Base-by-base conservation (phyloP, 352 stramenopile species). In the Phytophthora crassamura region DNA sequence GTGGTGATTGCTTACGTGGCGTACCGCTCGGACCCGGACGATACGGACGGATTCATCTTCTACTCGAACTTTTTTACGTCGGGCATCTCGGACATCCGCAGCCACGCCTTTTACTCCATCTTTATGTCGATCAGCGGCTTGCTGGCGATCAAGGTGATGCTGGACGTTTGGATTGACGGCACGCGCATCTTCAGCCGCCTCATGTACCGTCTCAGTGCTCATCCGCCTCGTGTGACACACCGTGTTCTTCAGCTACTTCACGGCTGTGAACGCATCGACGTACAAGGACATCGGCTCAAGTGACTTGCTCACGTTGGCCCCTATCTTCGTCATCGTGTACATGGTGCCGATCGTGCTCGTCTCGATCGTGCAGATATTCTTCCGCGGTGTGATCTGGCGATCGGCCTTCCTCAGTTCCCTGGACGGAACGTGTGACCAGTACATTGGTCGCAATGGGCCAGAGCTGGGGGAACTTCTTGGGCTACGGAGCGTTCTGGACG, bases 81-180 rank as follows among this genome's bases (percentile, higher is more conserved):
- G 5, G 79, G 87, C 25, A 85, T 91, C 16, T 51, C 39, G 1
- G 84, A 94, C 35, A 82, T 95, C 25, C 84, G 86, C 41, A 89
- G 82, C 50, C 84, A 93, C 55, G 75, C 84, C 38, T 87, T 95
- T 62, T 88, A 78, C 63, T 93, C 85, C 7, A 74, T 96, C 22
- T 84, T 93, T 12, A 48, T 92, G 30, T 83, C 84, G 2, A 59
- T 91, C 59, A 85, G 80, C 55, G 78, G 82, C 1, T 53, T 94
- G 48, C 51, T 91, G 35, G 52, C 71, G 51, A 43, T 84, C 49
- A 93, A 94, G 63, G 86, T 91, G 18, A 69, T 95, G 57, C 72
- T 96, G 11, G 83, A 95, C 62, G 69, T 95, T 40, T 96, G 87
- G 87, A 80, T 95, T 43, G 86, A 90, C 40, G 86, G 86, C n/a